Evolutionary conservation across 305 asterid genomes (phyloP), one percentile per base, ranked within the genome.

Genomic region (Ruellia speciosa): DNA sequence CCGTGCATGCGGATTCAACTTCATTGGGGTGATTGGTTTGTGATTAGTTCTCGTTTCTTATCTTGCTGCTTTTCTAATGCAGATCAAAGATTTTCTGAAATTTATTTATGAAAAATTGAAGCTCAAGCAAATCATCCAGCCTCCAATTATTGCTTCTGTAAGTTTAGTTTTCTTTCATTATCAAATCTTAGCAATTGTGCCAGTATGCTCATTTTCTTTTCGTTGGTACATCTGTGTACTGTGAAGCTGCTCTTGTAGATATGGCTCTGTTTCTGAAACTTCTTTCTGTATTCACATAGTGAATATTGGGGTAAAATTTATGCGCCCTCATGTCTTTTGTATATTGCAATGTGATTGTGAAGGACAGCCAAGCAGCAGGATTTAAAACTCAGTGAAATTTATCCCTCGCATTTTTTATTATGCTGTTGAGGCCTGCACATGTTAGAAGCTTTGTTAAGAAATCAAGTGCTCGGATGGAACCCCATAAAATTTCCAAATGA

Each of bases 141-240:
- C 99, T 35, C 97, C 99, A 20, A 93, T 93, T 53, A 89, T 93
- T 70, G 97, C 99, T 63, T 86, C 99, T 8, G 99, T 93, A 77
- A 86, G 99, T 81, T 54, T 63, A 63, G 6, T 37, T 37, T 37
- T 7, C 9, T 37, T 7, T 37, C 1, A 33, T 33, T 37, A 7
- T 10, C 6, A 6, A 6, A 10, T 37, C 9, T 10, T 6, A 2
- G 41, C 41, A 10, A 6, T 2, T 37, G 41, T 37, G 9, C 9
- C 6, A 6, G 41, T 2, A 37, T 0, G 9, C 6, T 37, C 6
- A 0, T 7, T 37, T 37, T 37, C 41, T 37, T 37, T 37, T 37
- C 41, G 1, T 37, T 37, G 2, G 9, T 37, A 10, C 3, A 37
- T 24, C 3, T 24, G 31, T 24, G 31, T 24, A 4, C 31, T 24